phyloP scores from a whole-genome alignment of 2,329 filamentous ascomycete genomes.

The Knoxdaviesia capensis region DNA sequence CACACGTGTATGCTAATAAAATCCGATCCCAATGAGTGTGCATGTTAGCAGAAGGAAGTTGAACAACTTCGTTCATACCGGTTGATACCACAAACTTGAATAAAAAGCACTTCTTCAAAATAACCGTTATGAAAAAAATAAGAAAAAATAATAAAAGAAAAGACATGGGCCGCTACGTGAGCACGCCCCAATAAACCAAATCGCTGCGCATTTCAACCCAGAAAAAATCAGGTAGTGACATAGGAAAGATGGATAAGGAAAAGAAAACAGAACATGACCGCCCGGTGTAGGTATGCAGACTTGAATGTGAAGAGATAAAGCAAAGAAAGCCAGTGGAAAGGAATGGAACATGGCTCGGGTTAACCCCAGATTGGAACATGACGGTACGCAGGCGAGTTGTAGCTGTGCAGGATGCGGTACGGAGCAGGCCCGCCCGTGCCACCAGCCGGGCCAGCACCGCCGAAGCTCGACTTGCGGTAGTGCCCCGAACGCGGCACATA shows the following conservation, averaged over 20 bases:
- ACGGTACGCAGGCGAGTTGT: constrained; percentile 35
- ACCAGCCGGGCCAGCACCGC: constrained; percentile 8
- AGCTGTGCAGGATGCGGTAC: constrained; percentile 35
- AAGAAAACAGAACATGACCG: not conserved
- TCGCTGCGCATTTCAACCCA: too few species aligned
- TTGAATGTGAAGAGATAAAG: constrained; percentile 1
- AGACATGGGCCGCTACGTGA: too few species aligned
- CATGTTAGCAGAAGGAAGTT: too few species aligned
- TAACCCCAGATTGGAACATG: constrained; percentile 35
- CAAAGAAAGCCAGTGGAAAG: not conserved
- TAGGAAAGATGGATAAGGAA: not conserved
- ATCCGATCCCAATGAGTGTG: too few species aligned
- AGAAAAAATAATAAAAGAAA: constrained; percentile 1
- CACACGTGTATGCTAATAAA: too few species aligned
- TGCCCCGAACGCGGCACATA: constrained; percentile 16
- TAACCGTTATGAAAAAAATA: not conserved
- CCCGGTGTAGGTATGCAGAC: not conserved
- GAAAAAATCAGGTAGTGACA: not conserved
- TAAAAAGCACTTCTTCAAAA: not conserved
- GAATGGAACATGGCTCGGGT: constrained; percentile 2
- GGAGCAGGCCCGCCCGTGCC: constrained; percentile 11
- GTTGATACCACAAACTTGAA: too few species aligned
- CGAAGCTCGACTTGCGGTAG: constrained; percentile 17
- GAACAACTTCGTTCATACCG: too few species aligned
- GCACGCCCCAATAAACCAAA: too few species aligned